Evolutionary conservation across 176 grass and related monocot species (phyloP), one percentile per base, ranked within the genome.

Genomic region (Oryza rufipogon): DNA sequence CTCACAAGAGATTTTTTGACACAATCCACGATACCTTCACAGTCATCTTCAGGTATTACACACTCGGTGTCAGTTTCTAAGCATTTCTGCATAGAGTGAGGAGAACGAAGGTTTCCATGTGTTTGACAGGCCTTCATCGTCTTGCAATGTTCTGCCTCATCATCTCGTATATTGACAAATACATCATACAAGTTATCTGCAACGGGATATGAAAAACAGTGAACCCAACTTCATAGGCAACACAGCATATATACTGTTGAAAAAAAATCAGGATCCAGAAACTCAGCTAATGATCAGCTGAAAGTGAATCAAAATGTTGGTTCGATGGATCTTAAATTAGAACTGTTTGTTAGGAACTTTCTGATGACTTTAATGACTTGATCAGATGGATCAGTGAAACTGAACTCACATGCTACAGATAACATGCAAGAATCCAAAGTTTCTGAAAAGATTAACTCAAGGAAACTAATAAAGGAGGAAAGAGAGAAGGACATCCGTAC

Each of bases 71-170:
- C 77, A 84, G 84, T 75, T 77, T 84, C 79, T 63, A 81, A 76
- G 78, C n/a, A 46, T 20, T 77, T 85, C 15, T 10, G 66, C 25
- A 38, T 33, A 19, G 94, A 93, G 36, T 98, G 96, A 58, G 96
- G 96, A 39, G 96, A 98, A 9, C 60, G 89, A 68, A 95, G 88
- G 88, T 56, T 91, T 47, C 92, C 96, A 63, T 28, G 80, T 6
- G 87, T 95, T 91, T 98, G 96, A 65, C 96, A 95, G n/a, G 91
- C 89, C 41, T 93, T 93, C 96, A 98, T 98, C 2, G 93, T 98
- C 85, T 93, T 98, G 86, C 93, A 95, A 69, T 95, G 96, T 46
- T 98, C 96, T 2, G 87, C 91, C 60, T 98, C 96, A 16, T 93
- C 96, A 7, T 93, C 87, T 69, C 96, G 86, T 87, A 95, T 61